Conservation (phyloP, 1,284 basidiomycete species). For the Kalmanozyma brasiliensis region DNA sequence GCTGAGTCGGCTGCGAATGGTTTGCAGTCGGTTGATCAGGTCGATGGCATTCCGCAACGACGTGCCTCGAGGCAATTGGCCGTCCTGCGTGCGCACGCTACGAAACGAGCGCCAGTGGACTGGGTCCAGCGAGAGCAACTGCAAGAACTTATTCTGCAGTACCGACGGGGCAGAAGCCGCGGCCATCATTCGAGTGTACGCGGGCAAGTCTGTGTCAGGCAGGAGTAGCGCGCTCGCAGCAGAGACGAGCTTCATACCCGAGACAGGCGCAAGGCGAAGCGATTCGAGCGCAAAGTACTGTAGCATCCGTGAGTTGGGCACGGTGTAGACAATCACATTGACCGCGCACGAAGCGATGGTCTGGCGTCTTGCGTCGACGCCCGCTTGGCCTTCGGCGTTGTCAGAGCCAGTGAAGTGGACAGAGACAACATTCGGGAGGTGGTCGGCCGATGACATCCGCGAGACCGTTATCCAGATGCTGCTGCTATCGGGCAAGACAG, state of each 20-base stretch:
- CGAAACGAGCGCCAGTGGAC: slow-evolving; percentile 60
- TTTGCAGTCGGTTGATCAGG: slow-evolving; percentile 24
- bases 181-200: slow-evolving; percentile 1
- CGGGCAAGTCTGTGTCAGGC: slow-evolving; percentile 16
- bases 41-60: slow-evolving; percentile 36
- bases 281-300: slow-evolving; percentile 73
- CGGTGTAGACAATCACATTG: slow-evolving; percentile 70
- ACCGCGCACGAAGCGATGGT: slow-evolving; percentile 18
- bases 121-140: slow-evolving; percentile 48
- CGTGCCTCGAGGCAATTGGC: slow-evolving; percentile 16
- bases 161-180: slow-evolving; percentile 11
- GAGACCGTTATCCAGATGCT: slow-evolving; percentile 12
- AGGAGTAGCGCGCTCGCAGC: slow-evolving; percentile 20
- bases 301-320: slow-evolving; percentile 71
- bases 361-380: not conserved
- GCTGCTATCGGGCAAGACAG: not conserved
- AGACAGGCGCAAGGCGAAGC: slow-evolving; percentile 64
- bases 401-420: slow-evolving; percentile 1
- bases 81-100: not conserved
- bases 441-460: not conserved
- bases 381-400: not conserved
- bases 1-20: slow-evolving; percentile 4
- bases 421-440: slow-evolving; percentile 12
- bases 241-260: slow-evolving; percentile 40
- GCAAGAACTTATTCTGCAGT: slow-evolving; percentile 39